Evolutionary conservation across 2,329 filamentous ascomycete genomes (phyloP), one percentile per base, ranked within the genome.

Genomic region (Aspergillus flavus): DNA sequence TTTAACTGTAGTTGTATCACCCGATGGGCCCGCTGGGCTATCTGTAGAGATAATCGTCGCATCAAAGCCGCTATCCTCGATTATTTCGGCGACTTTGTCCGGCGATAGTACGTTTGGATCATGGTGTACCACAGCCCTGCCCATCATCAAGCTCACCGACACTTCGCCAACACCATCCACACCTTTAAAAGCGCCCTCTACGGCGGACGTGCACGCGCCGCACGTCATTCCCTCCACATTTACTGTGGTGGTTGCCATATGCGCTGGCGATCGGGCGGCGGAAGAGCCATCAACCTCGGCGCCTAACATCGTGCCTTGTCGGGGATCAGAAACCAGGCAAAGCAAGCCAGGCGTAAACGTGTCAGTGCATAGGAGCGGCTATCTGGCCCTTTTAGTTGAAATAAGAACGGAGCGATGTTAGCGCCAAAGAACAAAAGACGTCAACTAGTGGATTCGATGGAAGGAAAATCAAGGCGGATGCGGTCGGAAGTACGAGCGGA

Each of bases 171-270:
- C 89, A 60, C 95, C 94, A 45, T 90, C 84, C 6, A 96, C 86
- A 68, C 86, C 87, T 72, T 92, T 91, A 81, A 99, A 96, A 69
- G 91, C 95, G 64, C 90, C 87, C 84, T 98, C 94, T 70, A 99
- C 90, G n/a, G 95, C 90, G 52, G 94, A 96, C 32, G 94, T 97
- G 77, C 95, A 99, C 70, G 94, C 91, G 75, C 94, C 94, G 81
- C 95, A 99, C 68, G 84, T 86, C 83, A 85, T 99, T 70, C 95
- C 95, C 69, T 91, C 93, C 46, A 99, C 91, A 73, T 90, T 92
- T 64, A 99, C 81, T 23, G 94, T 97, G 36, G 95, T 98, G 14
- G 92, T 96, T 45, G 92, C 92, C 88, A 96, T 91, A 75, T 90
- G 88, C 64, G 85, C 81, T 41, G 85, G 83, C 36, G 73, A 68